Conservation (phyloP, 2,329 filamentous ascomycete species). For the Colletotrichum tropicale region DNA sequence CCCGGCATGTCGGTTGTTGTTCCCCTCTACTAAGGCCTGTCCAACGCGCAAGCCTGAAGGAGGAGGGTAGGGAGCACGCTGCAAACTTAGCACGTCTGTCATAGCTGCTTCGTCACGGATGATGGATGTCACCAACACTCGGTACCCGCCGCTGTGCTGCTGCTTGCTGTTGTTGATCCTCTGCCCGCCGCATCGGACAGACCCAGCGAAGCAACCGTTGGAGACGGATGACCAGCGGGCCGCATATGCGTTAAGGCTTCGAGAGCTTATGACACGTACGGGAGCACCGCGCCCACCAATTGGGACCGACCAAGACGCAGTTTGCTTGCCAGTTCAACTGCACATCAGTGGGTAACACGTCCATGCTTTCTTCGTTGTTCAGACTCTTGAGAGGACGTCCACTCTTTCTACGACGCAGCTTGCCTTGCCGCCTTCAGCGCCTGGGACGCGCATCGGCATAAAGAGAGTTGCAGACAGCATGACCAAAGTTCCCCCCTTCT, state of each 20-base stretch:
- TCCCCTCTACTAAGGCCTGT: not conserved
- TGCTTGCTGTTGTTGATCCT: not conserved
- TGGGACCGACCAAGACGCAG: not conserved
- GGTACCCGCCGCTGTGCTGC: not conserved
- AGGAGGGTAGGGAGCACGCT: conserved; percentile 2
- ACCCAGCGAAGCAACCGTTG: not conserved
- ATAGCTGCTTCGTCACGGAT: not conserved
- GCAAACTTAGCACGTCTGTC: not conserved
- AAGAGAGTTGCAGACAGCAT: not conserved
- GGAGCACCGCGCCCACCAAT: not conserved
- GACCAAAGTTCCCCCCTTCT: not conserved
- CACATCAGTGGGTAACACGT: not conserved
- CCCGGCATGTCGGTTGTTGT: not conserved
- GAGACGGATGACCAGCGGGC: not conserved
- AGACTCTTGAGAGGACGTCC: not conserved
- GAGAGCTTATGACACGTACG: not conserved
- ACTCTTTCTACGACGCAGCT: not conserved
- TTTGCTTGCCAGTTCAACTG: not conserved
- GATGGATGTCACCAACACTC: not conserved
- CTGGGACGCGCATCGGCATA: not conserved
- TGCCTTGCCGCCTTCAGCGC: not conserved
- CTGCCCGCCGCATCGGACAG: not conserved
- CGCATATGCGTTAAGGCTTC: not conserved
- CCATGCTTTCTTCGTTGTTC: not conserved
- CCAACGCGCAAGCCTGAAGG: not conserved